Evolutionary conservation across 1,284 basidiomycete species (phyloP), one percentile per base, ranked within the genome.

Genomic region (Coriolopsis trogii): DNA sequence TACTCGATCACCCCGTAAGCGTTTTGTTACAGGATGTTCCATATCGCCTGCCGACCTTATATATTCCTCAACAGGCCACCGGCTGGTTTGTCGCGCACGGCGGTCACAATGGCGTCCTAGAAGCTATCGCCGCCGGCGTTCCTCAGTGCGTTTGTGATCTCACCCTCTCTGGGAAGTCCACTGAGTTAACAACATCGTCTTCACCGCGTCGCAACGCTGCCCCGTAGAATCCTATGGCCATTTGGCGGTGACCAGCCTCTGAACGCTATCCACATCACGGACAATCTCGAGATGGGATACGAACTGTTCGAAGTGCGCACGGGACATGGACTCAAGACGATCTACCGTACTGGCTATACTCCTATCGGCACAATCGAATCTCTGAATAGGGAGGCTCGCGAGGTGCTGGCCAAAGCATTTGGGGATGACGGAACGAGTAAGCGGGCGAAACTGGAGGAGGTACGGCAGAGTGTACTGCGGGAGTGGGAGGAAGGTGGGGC

Each of bases 291-390:
- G 20, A 49, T 64, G 13, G 64, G 61, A 2, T 67, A 67, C 50
- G 66, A 68, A 58, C 56, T 68, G 6, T 36, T 65, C 41, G 64
- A 68, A 44, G 61, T 62, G 9, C 62, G 67, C 20, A 60, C 23
- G 9, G 65, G 62, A 5, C 31, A 59, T n/a, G 65, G 63, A 3
- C 60, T 44, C 16, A 51, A 55, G 51, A 51, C 49, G 3, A 51
- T 53, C 18, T 59, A 50, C 31, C 61, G 58, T 18, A 55, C 36
- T 6, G 56, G 55, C 0, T 51, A 53, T 40, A 45, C 49, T 13
- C 52, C 56, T 2, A 20, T 28, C 2, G 58, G 58, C 4, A 60
- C 58, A 4, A 8, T 52, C 9, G 56, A 56, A 4, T 56, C 58
- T 13, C 26, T 60, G 18, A 44, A 44, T 20, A 29, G 42, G 1